phyloP scores from a whole-genome alignment of 2,329 filamentous ascomycete species.

The Cladosporium austrohemisphaericum region DNA sequence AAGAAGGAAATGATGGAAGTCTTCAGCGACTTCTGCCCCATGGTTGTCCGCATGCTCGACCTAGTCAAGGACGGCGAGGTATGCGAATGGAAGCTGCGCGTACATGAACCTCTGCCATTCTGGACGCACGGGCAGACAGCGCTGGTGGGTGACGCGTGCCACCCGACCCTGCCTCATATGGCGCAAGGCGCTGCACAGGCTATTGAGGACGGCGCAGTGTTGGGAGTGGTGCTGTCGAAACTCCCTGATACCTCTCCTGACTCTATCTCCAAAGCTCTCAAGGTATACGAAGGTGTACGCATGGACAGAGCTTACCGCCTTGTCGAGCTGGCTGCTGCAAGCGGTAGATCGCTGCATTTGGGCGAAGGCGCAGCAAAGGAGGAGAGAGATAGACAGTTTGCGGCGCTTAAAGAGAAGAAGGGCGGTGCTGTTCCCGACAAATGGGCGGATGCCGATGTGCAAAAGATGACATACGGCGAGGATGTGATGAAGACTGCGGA shows the following conservation, averaged over 20 bases:
- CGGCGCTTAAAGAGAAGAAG: slow-evolving; percentile 40
- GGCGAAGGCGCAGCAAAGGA: slow-evolving; percentile 57
- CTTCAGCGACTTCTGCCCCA: slow-evolving; percentile 59
- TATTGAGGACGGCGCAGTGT: slow-evolving; percentile 59
- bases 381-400: slow-evolving; percentile 55
- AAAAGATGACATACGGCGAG: slow-evolving; percentile 47
- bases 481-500: slow-evolving; percentile 46
- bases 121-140: slow-evolving; percentile 56
- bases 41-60: slow-evolving; percentile 58
- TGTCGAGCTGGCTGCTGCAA: slow-evolving; percentile 55
- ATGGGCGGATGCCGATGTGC: slow-evolving; percentile 51
- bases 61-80: slow-evolving; percentile 62
- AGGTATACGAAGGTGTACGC: slow-evolving; percentile 54
- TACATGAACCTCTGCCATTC: slow-evolving; percentile 58
- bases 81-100: slow-evolving; percentile 63
- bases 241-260: slow-evolving; percentile 45
- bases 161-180: slow-evolving; percentile 61
- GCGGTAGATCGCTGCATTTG: slow-evolving; percentile 53
- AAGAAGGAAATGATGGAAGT: slow-evolving; percentile 59
- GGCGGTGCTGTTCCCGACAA: slow-evolving; percentile 45
- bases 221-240: slow-evolving; percentile 50
- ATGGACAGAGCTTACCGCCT: slow-evolving; percentile 55
- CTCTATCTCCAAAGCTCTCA: slow-evolving; percentile 51
- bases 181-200: slow-evolving; percentile 63
- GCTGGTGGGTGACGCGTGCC: slow-evolving; percentile 58